Evolutionary conservation across 495 filamentous ascomycete species (phyloP), one percentile per base, ranked within the genome.

Genomic region (Hyaloscypha variabilis): DNA sequence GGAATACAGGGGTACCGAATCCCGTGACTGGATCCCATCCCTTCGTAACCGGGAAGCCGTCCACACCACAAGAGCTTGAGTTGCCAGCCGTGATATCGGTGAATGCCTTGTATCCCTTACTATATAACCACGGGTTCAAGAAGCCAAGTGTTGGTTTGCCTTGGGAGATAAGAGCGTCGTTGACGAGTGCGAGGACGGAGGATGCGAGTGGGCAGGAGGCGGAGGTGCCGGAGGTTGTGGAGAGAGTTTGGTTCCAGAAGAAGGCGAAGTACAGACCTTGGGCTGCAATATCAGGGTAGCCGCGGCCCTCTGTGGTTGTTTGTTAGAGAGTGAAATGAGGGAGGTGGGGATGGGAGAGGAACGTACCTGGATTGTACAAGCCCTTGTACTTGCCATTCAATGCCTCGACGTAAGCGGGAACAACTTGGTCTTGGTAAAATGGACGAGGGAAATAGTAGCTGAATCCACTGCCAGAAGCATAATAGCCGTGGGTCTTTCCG

Each of bases 231-330:
- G 70, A 72, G 36, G 77, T 73, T 63, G 87, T 86, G 25, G 85
- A 82, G 4, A 72, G 49, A 29, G 69, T 69, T 82, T 81, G 52
- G 26, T 75, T 74, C 69, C 72, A 76, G 34, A 75, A 79, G 55
- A 83, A 75, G 26, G 78, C 71, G 58, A 88, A 80, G 52, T 84
- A 82, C 8, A 81, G 66, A 34, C 79, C 78, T 71, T 90, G 87
- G 13, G 87, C 84, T 11, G 88, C 77, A 23, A 95, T 85, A 67
- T 94, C 92, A 0, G 92, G 91, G 57, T 90, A 84, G 1, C 82
- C 91, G 56, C 91, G 83, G 0, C 91, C 91, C 2, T 76, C 68
- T 3, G 71, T 68, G 58, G 79, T 78, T 74, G 62, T 24, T 66
- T 74, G 58, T 67, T 72, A 77, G 30, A 30, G 62, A 36, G 55